A percentile compares a stretch with the other conserved stretches of the same genome.
Evolutionary conservation across 352 stramenopile genomes (phyloP).

Genomic region (Saprolegnia diclina): DNA sequence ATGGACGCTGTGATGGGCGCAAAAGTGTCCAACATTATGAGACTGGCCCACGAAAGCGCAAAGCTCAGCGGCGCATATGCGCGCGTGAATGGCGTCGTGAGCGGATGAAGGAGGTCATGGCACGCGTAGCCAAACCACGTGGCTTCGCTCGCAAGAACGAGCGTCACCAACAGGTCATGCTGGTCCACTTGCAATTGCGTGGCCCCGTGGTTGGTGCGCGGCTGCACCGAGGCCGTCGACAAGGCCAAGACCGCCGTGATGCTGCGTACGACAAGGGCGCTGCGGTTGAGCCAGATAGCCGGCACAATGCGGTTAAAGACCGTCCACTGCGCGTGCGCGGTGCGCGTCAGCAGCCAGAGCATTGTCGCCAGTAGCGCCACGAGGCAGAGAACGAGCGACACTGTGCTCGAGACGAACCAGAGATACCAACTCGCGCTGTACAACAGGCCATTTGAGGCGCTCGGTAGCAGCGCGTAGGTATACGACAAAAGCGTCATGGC

Average conservation of each 20-base stretch:
- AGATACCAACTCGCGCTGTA: neutral
- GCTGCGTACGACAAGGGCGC: neutral
- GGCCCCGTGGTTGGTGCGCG: no score
- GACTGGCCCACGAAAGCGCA: neutral
- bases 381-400: neutral
- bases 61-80: neutral
- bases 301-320: neutral
- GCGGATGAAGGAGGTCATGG: neutral
- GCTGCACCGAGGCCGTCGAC: neutral
- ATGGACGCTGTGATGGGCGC: neutral
- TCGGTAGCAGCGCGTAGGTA: neutral
- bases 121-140: neutral
- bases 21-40: neutral
- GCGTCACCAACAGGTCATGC: neutral
- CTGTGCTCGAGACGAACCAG: neutral
- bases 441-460: neutral
- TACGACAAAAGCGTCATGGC: neutral
- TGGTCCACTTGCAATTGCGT: no score
- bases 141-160: neutral
- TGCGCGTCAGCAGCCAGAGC: neutral
- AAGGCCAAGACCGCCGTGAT: neutral
- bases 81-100: neutral
- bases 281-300: conserved; percentile 9
- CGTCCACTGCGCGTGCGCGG: neutral
- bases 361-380: neutral